These are phyloP conservation scores for Epicoccum sorghinum DNA, from an alignment of 2,329 filamentous ascomycete genomes.

Conservation along the genomic window DNA sequence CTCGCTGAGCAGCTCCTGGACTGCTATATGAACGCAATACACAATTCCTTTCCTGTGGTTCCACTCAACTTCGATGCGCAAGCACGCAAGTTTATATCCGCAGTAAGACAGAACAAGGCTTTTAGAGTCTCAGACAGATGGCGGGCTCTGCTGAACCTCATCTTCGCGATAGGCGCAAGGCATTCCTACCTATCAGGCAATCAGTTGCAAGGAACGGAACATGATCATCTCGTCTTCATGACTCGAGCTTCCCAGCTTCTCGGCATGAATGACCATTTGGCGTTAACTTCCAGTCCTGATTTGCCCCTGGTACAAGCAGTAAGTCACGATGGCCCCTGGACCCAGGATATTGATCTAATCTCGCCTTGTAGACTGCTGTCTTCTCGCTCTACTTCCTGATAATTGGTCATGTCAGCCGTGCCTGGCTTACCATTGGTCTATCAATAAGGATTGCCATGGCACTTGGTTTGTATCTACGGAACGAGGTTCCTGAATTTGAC, in stretches of 20 bases:
- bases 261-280: constrained; percentile 23
- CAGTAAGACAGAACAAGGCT: constrained; percentile 10
- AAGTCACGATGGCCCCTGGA: constrained; percentile 8
- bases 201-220: constrained; percentile 35
- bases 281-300: constrained; percentile 39
- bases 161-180: constrained; percentile 52
- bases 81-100: constrained; percentile 23
- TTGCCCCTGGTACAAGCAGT: constrained; percentile 48
- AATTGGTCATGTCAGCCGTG: constrained; percentile 36
- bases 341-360: constrained; percentile 20
- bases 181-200: constrained; percentile 43
- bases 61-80: constrained; percentile 29
- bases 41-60: constrained; percentile 41
- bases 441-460: constrained; percentile 46
- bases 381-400: constrained; percentile 35
- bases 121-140: constrained; percentile 32
- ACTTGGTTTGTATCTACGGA: constrained; percentile 49
- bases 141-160: constrained; percentile 49
- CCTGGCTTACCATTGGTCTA: constrained; percentile 47
- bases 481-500: constrained; percentile 34
- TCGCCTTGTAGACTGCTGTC: constrained; percentile 20
- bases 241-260: constrained; percentile 36
- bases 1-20: constrained; percentile 42
- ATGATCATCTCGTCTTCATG: constrained; percentile 49
- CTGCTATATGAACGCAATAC: constrained; percentile 47